phyloP scores from a whole-genome alignment of 345 rosid genomes.

The Cardamine occulta region DNA sequence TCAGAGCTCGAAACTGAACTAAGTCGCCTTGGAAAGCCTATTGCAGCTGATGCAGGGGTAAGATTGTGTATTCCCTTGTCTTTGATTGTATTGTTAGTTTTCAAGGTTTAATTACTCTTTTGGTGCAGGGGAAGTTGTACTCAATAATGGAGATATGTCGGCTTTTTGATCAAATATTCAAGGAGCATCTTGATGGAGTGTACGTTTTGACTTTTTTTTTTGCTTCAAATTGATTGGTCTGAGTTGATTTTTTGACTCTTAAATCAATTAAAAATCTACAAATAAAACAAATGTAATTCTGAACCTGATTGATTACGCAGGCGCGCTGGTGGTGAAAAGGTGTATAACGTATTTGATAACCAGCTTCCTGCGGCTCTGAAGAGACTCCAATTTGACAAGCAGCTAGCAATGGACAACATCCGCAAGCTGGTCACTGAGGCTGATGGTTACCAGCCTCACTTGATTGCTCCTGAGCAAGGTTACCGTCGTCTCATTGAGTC shows the following conservation, averaged over 20 bases:
- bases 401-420: constrained; percentile 96
- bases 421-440: constrained; percentile 98
- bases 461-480: constrained; percentile 99
- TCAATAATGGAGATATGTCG: constrained; percentile 98
- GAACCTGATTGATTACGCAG: constrained; percentile 48
- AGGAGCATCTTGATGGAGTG: constrained; percentile 99
- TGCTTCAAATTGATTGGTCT: constrained; percentile 3
- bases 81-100: constrained; percentile 7
- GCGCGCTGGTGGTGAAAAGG: constrained; percentile 97
- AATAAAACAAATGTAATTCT: neutral
- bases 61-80: constrained; percentile 42
- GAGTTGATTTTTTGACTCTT: constrained; percentile 8
- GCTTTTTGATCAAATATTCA: constrained; percentile 87
- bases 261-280: neutral
- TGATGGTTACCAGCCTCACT: constrained; percentile 99
- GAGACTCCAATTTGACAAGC: constrained; percentile 98
- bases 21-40: constrained; percentile 96
- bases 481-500: constrained; percentile 99
- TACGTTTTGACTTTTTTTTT: constrained; percentile 41
- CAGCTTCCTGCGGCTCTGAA: constrained; percentile 99
- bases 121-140: constrained; percentile 91
- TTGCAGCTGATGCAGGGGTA: constrained; percentile 99
- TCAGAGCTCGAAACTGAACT: constrained; percentile 85
- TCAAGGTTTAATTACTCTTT: constrained; percentile 24
- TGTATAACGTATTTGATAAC: constrained; percentile 91